Conservation (phyloP, 768 basidiomycete species). For the Cystobasidium tubakii region DNA sequence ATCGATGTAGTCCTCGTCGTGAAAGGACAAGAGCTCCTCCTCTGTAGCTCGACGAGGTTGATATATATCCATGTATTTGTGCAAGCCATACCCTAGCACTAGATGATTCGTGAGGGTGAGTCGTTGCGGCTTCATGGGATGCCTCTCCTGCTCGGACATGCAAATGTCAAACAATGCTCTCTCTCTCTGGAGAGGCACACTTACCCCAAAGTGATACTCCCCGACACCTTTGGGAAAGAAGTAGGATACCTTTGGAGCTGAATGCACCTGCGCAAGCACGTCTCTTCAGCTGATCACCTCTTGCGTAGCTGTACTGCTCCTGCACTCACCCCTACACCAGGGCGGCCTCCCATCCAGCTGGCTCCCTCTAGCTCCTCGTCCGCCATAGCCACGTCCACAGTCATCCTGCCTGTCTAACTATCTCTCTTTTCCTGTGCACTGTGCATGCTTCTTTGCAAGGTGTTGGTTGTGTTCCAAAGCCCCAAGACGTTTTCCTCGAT, state of each 20-base stretch:
- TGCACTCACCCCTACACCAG: slow-evolving; percentile 17
- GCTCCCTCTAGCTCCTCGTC: slow-evolving; percentile 33
- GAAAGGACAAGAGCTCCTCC: slow-evolving; percentile 81
- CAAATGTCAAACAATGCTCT: slow-evolving; percentile 19
- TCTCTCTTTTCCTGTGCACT: background rate
- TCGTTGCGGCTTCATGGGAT: slow-evolving; percentile 97
- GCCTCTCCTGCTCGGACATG: slow-evolving; percentile 58
- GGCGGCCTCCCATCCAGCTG: slow-evolving; percentile 24
- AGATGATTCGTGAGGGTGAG: slow-evolving; percentile 92
- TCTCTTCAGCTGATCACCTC: background rate
- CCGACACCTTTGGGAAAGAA: slow-evolving; percentile 92
- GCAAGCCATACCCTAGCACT: slow-evolving; percentile 90
- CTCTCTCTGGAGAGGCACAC: slow-evolving; percentile 43
- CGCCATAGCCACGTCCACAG: slow-evolving; percentile 5
- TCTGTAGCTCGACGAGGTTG: slow-evolving; percentile 81
- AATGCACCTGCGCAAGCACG: slow-evolving; percentile 42
- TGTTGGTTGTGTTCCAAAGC: background rate
- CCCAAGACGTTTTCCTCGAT: background rate
- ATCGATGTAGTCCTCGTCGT: slow-evolving; percentile 91
- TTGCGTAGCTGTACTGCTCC: background rate
- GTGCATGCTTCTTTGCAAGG: background rate
- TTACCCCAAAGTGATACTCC: slow-evolving; percentile 90
- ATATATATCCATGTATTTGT: slow-evolving; percentile 92
- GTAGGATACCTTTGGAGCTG: slow-evolving; percentile 83
- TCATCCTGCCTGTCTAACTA: background rate